Evolutionary conservation across 2,329 filamentous ascomycete genomes (phyloP), one percentile per base, ranked within the genome.

Genomic region (Xylariaceae sp.): DNA sequence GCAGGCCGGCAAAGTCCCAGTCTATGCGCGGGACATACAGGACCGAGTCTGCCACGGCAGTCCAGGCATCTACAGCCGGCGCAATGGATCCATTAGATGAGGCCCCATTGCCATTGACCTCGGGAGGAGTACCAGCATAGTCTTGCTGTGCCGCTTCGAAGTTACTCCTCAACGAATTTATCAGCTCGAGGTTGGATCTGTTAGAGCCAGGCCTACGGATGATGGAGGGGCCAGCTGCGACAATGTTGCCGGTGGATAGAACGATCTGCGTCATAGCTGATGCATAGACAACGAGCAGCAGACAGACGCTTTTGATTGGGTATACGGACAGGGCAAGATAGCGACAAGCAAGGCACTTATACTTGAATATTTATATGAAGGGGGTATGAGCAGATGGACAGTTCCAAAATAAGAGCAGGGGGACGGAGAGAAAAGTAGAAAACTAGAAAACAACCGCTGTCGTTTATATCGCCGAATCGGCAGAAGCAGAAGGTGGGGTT

Each of bases 131-230:
- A 13, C 9, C 30, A 11, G 59, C 61, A 64, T 84, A 83, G 66
- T 86, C 84, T 69, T 87, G 78, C 72, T 91, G 88, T 45, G 89
- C 88, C 35, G 87, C 84, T 56, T 84, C 73, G 73, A 97, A 91
- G 75, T 93, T 96, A 71, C 87, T 85, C 68, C 90, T 88, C 15
- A 99, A 83, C 2, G 92, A 90, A 70, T 91, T 92, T 65, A 92
- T 89, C 67, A 99, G 84, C 75, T 99, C 94, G 68, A 92, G 87
- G 73, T 97, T 97, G 57, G 93, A 97, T 72, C 92, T 91, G 71
- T 87, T 87, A 65, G 85, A 84, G 61, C 87, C 82, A 13, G 88
- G 85, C 69, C 89, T 90, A 63, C 90, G 87, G 73, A 96, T 88
- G 64, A 96, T 88, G 53, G 91, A 90, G 59, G 89, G 88, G 59